Evolutionary conservation across 75 land plant species (phyloP).

Genomic region (Selaginella moellendorffii): DNA sequence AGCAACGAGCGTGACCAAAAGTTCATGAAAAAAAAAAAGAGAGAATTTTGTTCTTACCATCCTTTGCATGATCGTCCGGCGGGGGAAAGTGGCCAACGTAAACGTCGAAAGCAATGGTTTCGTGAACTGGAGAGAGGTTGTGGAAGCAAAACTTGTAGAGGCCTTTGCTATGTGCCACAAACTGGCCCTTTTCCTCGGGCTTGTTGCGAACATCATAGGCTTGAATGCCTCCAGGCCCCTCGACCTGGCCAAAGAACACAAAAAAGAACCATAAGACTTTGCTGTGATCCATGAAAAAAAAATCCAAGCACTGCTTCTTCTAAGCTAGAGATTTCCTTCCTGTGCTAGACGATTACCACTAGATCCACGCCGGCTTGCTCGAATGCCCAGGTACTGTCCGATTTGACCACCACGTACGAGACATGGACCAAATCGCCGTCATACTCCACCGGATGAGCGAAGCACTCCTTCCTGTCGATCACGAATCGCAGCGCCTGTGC

Average conservation of each 20-base stretch:
- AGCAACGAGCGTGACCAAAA: no score
- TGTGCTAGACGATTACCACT: slow-evolving; percentile 27
- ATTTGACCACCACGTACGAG: slow-evolving; percentile 80
- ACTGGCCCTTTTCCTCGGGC: slow-evolving; percentile 55
- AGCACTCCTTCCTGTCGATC: neutral
- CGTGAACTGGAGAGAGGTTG: slow-evolving; percentile 65
- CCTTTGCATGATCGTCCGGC: slow-evolving; percentile 66
- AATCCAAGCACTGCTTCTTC: no score
- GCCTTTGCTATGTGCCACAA: slow-evolving; percentile 41
- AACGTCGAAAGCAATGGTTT: slow-evolving; percentile 79
- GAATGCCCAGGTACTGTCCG: slow-evolving; percentile 48
- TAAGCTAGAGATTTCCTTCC: neutral
- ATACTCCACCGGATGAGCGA: slow-evolving; percentile 24
- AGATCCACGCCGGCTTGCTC: slow-evolving; percentile 54
- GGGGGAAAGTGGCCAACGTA: slow-evolving; percentile 46
- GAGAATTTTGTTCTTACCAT: slow-evolving; percentile 67
- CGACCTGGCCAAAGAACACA: slow-evolving; percentile 36
- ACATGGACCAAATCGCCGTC: slow-evolving; percentile 57
- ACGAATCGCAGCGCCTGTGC: neutral
- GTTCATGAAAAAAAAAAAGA: no score
- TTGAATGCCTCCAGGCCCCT: slow-evolving; percentile 57
- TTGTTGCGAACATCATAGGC: slow-evolving; percentile 49
- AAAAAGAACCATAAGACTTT: slow-evolving; percentile 9
- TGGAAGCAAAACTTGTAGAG: slow-evolving; percentile 71
- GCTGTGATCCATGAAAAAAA: neutral